Evolutionary conservation across 139 green algal species (phyloP), one percentile per base, ranked within the genome.

Genomic region (Ostreobium quekettii): DNA sequence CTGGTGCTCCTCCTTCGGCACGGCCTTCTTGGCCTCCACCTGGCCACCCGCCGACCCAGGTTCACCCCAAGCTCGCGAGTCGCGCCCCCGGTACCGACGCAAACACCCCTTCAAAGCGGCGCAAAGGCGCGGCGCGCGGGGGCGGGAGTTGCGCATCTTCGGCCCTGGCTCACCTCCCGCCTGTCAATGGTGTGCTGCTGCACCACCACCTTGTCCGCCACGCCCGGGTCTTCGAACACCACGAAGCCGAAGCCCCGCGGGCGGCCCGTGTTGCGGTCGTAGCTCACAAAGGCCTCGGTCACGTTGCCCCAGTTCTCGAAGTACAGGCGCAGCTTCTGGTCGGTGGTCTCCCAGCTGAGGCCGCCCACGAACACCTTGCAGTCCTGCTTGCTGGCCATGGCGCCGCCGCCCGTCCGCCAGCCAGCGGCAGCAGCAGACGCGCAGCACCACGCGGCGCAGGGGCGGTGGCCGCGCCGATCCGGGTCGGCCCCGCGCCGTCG

Each of bases 21-120:
- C 85, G 29, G 92, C 92, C 48, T 86, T 85, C 73, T 98, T 98
- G 61, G 90, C 91, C 64, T 98, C 92, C 30, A 98, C 92, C 89
- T n/a, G n/a, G n/a, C n/a, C n/a, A n/a, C n/a, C n/a, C n/a, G n/a
- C n/a, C n/a, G n/a, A n/a, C n/a, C n/a, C n/a, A n/a, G n/a, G n/a
- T n/a, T n/a, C n/a, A n/a, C n/a, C n/a, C n/a, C n/a, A n/a, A n/a
- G n/a, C n/a, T n/a, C n/a, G n/a, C n/a, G n/a, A n/a, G n/a, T n/a
- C n/a, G n/a, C n/a, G n/a, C n/a, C n/a, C n/a, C n/a, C n/a, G n/a
- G n/a, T n/a, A n/a, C n/a, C n/a, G n/a, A n/a, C n/a, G n/a, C n/a
- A n/a, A n/a, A n/a, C n/a, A n/a, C n/a, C n/a, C n/a, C n/a, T n/a
- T n/a, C n/a, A n/a, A n/a, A n/a, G n/a, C n/a, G n/a, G n/a, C n/a